Conservation (phyloP, 2,329 filamentous ascomycete genomes). For the Dryadomyces sulphureus region DNA sequence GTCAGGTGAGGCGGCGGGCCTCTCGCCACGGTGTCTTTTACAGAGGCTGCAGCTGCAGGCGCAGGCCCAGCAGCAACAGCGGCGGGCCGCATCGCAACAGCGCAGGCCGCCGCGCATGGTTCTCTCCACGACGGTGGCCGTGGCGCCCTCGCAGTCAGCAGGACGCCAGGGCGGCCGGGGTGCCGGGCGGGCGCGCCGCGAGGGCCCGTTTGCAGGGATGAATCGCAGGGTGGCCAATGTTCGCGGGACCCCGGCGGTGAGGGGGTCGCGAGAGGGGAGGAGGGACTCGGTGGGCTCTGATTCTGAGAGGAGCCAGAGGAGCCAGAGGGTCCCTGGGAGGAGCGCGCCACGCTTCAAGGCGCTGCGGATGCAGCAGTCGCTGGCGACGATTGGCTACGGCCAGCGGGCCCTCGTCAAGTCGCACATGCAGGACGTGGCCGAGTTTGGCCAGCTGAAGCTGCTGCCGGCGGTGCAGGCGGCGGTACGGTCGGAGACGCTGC, state of each 20-base stretch:
- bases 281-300: neutral
- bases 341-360: slow-evolving; percentile 49
- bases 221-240: slow-evolving; percentile 35
- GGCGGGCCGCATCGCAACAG: slow-evolving; percentile 5
- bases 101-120: slow-evolving; percentile 34
- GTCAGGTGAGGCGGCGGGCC: neutral
- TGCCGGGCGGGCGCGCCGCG: slow-evolving; percentile 22
- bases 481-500: slow-evolving; percentile 57
- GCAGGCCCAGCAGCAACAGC: too few relatives aligned
- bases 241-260: slow-evolving; percentile 17
- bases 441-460: slow-evolving; percentile 69
- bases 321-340: neutral
- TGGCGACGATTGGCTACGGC: slow-evolving; percentile 64
- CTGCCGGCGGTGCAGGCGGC: slow-evolving; percentile 57
- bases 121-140: slow-evolving; percentile 37
- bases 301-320: neutral
- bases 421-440: slow-evolving; percentile 51
- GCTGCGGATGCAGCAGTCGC: slow-evolving; percentile 79
- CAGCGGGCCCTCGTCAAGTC: slow-evolving; percentile 38
- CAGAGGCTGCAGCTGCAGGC: neutral
- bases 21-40: neutral
- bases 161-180: slow-evolving; percentile 18
- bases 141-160: slow-evolving; percentile 19
- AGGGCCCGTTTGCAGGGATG: slow-evolving; percentile 40
- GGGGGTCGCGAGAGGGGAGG: neutral